Evolutionary conservation across 495 filamentous ascomycete species (phyloP).

Genomic region (Aspergillus funiculosus): DNA sequence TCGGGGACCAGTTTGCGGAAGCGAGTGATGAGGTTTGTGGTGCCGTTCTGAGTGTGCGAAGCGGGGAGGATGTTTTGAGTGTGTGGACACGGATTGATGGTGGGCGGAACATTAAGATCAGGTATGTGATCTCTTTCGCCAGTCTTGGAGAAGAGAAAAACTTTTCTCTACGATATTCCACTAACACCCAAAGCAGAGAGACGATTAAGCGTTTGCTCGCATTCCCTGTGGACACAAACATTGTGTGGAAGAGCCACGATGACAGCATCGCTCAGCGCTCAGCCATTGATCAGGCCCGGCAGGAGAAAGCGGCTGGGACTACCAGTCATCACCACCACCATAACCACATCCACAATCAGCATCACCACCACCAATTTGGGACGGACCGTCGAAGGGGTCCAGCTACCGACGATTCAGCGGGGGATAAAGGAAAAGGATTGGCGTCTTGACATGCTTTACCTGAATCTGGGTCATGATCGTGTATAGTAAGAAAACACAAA

Average conservation of each 20-base stretch:
- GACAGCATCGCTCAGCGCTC: constrained; percentile 74
- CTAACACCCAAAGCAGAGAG: constrained; percentile 52
- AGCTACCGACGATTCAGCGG: constrained; percentile 40
- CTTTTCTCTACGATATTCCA: not conserved
- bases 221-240: constrained; percentile 80
- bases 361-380: constrained; percentile 29
- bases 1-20: constrained; percentile 93
- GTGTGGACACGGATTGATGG: constrained; percentile 94
- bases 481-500: constrained; percentile 43
- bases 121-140: constrained; percentile 48
- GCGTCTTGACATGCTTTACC: constrained; percentile 26
- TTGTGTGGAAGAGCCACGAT: constrained; percentile 91
- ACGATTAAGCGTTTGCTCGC: constrained; percentile 83
- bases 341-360: constrained; percentile 30
- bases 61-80: constrained; percentile 93
- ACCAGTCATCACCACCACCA: constrained; percentile 38
- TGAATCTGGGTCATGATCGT: constrained; percentile 34
- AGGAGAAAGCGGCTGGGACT: constrained; percentile 61
- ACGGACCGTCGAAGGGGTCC: constrained; percentile 43
- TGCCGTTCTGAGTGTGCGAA: constrained; percentile 85
- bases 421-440: constrained; percentile 41
- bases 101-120: constrained; percentile 90
- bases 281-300: constrained; percentile 74
- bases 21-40: constrained; percentile 93
- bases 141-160: too few relatives aligned